Evolutionary conservation across 331 rosid genomes (phyloP), one percentile per base, ranked within the genome.

Genomic region (Pyracantha coccinea): DNA sequence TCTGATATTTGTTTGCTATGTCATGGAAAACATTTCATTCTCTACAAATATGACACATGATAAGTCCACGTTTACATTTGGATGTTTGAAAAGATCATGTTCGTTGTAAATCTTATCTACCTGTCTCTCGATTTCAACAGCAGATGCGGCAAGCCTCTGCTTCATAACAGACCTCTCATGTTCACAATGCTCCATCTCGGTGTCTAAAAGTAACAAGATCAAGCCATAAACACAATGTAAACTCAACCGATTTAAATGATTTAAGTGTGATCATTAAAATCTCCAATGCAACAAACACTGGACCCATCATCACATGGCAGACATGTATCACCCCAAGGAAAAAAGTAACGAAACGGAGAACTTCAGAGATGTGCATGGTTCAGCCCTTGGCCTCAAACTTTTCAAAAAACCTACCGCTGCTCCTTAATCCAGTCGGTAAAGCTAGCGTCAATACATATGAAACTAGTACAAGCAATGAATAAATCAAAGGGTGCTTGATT

Each of bases 11-110:
- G 77, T 79, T 84, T 32, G 63, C 50, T 29, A 32, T 62, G 69
- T 94, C 83, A 92, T 60, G 95, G 96, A 88, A 95, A 95, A 90
- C 97, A 92, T 80, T 83, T 95, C 96, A 92, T 89, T 85, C 97
- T 92, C 97, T 92, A 97, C 55, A 67, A 86, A 78, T 75, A 72
- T 4, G 17, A 38, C 65, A 76, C 41, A 52, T 20, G 16, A 81
- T 57, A 23, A 74, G 69, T 74, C 24, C 12, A 68, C 50, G 20
- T 69, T 29, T 28, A 16, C 54, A 57, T 45, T 0, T 33, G 24
- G 25, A 1, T 11, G 38, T 33, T 33, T 10, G 11, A 47, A 76
- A 44, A n/a, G 32, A 10, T 15, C 12, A 29, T 23, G 27, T 81
- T 35, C 29, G 44, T 38, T 25, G 60, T 61, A 32, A 45, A 33